Percentiles rank a stretch among this genome's conserved stretches.
Conservation (phyloP, 306 rosid species). For the Cyclanthera cordifolia region DNA sequence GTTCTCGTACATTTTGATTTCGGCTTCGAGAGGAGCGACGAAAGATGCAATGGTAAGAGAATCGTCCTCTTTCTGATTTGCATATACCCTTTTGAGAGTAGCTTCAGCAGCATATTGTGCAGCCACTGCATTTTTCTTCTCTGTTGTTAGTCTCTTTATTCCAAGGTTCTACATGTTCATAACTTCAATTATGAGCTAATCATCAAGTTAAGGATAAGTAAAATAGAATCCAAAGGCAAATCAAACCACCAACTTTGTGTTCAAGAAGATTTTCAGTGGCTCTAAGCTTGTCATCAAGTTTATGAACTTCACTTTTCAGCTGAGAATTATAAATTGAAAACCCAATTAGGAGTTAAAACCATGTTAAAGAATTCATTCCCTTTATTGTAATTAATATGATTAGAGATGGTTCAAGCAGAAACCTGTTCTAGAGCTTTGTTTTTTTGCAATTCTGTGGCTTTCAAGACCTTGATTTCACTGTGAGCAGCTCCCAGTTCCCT, state of each 20-base stretch:
- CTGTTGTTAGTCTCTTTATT: slow-evolving; percentile 53
- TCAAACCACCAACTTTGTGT: slow-evolving; percentile 43
- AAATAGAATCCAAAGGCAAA: background rate
- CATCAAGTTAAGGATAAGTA: background rate
- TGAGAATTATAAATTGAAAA: slow-evolving; percentile 21
- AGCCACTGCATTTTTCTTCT: slow-evolving; percentile 70
- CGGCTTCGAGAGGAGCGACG: slow-evolving; percentile 83
- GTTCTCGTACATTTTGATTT: slow-evolving; percentile 64
- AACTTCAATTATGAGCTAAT: background rate
- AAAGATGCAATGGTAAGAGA: slow-evolving; percentile 48
- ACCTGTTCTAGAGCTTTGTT: slow-evolving; percentile 86
- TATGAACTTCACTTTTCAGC: slow-evolving; percentile 44
- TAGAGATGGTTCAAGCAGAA: background rate
- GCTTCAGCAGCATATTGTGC: slow-evolving; percentile 91
- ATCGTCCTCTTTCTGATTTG: slow-evolving; percentile 60
- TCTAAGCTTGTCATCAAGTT: slow-evolving; percentile 42
- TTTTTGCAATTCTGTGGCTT: slow-evolving; percentile 52
- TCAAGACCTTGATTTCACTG: slow-evolving; percentile 64
- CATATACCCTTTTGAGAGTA: slow-evolving; percentile 59
- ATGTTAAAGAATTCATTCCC: background rate
- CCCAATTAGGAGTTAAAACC: background rate
- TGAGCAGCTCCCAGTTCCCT: slow-evolving; percentile 44
- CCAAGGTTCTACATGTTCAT: slow-evolving; percentile 57
- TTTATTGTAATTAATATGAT: background rate
- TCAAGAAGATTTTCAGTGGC: slow-evolving; percentile 43